These are phyloP conservation scores for Nakaseomyces glabratus DNA, from an alignment of 1,139 yeast species.

Conservation along the genomic window DNA sequence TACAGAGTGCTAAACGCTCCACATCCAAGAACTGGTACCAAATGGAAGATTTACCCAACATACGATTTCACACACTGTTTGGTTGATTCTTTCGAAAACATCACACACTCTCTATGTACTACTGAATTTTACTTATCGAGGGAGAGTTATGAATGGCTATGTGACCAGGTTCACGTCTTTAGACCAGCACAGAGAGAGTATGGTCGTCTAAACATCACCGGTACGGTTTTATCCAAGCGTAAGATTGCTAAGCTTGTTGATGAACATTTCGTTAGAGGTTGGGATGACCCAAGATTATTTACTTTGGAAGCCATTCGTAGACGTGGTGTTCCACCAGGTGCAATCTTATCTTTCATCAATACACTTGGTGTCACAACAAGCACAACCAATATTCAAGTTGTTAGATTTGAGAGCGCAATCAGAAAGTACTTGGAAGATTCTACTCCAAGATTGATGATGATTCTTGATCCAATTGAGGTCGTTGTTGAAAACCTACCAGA, in stretches of 20 bases:
- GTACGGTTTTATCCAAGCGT: constrained; percentile 89
- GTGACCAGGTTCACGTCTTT: constrained; percentile 89
- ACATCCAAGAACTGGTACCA: constrained; percentile 93
- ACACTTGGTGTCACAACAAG: constrained; percentile 95
- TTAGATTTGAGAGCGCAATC: constrained; percentile 82
- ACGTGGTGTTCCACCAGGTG: constrained; percentile 99
- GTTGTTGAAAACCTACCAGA: constrained; percentile 76
- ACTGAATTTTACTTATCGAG: constrained; percentile 87
- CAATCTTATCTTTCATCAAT: constrained; percentile 83
- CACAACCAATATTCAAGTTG: constrained; percentile 81
- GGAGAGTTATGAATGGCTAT: constrained; percentile 96
- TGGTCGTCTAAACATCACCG: constrained; percentile 91
- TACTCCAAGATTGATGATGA: constrained; percentile 92
- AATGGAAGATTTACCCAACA: constrained; percentile 97
- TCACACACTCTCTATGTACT: constrained; percentile 90
- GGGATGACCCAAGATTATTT: constrained; percentile 97
- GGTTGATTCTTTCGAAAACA: constrained; percentile 94
- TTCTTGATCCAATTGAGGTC: constrained; percentile 77
- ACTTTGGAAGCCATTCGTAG: constrained; percentile 92
- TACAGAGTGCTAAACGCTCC: constrained; percentile 87
- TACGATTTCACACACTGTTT: constrained; percentile 98
- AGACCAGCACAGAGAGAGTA: constrained; percentile 98
- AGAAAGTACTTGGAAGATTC: constrained; percentile 81
- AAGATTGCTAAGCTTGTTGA: constrained; percentile 89
- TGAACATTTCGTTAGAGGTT: constrained; percentile 74